Conservation (phyloP, 352 stramenopile species). For the Phytophthora cactorum region DNA sequence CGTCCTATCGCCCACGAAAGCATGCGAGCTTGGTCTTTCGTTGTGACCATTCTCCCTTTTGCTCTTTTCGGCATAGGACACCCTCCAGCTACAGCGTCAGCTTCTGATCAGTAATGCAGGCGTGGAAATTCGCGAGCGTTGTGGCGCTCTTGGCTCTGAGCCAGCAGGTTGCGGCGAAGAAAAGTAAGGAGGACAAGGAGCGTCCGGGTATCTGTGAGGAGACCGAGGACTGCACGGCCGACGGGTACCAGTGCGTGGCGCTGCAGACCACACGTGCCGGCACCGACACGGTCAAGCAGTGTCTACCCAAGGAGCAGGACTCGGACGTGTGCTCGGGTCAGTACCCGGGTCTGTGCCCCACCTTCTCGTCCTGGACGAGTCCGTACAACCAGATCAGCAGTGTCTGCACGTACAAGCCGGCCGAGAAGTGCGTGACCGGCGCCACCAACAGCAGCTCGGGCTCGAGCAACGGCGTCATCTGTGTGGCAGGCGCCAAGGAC, state of each 20-base stretch:
- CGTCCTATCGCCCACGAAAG: conserved; percentile 31
- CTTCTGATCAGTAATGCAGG: conserved; percentile 41
- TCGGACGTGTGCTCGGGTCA: conserved; percentile 70
- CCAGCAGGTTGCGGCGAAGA: conserved; percentile 38
- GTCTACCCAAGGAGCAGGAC: conserved; percentile 64
- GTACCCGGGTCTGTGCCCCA: conserved; percentile 67
- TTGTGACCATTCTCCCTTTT: conserved; percentile 40
- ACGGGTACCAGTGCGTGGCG: conserved; percentile 70
- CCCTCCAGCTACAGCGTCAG: conserved; percentile 2
- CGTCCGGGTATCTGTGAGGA: conserved; percentile 64
- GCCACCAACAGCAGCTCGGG: conserved; percentile 54
- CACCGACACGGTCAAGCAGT: conserved; percentile 76
- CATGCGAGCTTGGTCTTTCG: conserved; percentile 1
- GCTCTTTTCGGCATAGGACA: conserved; percentile 25
- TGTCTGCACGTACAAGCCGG: conserved; percentile 78
- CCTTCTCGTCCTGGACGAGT: conserved; percentile 69
- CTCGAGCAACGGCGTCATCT: conserved; percentile 49
- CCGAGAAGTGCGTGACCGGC: conserved; percentile 63
- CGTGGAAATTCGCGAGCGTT: conserved; percentile 42
- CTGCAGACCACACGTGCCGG: conserved; percentile 70
- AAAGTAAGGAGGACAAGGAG: conserved; percentile 27
- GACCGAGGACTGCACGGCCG: conserved; percentile 54
- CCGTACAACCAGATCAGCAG: conserved; percentile 81
- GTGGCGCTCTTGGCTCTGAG: conserved; percentile 45
- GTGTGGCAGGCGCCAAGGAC: conserved; percentile 56